These are phyloP conservation scores for Blastomyces silverae DNA, from an alignment of 2,329 filamentous ascomycete species.

Conservation along the genomic window DNA sequence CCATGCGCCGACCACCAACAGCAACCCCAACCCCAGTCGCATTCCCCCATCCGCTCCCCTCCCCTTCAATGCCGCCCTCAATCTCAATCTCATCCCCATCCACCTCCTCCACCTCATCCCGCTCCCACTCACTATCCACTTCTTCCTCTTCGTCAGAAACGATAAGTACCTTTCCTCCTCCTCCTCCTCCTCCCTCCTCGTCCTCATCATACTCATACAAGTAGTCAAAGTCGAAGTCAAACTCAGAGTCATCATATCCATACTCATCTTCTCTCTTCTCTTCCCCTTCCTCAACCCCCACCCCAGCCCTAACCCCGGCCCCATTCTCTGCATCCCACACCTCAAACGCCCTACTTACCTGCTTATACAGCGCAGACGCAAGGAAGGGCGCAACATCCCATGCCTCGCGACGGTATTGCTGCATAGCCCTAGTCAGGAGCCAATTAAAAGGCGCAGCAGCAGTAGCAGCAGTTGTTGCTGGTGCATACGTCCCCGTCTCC, in stretches of 20 bases:
- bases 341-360: neutral
- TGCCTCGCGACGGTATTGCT: neutral
- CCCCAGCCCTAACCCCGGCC: neutral
- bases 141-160: neutral
- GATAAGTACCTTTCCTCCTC: neutral
- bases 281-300: neutral
- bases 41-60: neutral
- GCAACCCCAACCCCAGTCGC: too few relatives aligned
- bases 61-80: neutral
- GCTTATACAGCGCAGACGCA: neutral
- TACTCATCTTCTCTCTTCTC: neutral
- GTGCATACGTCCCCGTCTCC: too few relatives aligned
- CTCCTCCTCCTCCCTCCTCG: neutral
- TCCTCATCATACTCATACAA: neutral
- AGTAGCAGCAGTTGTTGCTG: neutral
- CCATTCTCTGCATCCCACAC: neutral
- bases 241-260: neutral
- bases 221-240: too few relatives aligned
- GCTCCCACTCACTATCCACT: slow-evolving; percentile 1
- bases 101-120: neutral
- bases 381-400: neutral
- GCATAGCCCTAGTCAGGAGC: neutral
- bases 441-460: neutral
- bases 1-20: neutral
- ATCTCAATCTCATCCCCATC: slow-evolving; percentile 1